Evolutionary conservation across 2,329 filamentous ascomycete species (phyloP), one percentile per base, ranked within the genome.

Genomic region (Ploettnerulaceae sp.): DNA sequence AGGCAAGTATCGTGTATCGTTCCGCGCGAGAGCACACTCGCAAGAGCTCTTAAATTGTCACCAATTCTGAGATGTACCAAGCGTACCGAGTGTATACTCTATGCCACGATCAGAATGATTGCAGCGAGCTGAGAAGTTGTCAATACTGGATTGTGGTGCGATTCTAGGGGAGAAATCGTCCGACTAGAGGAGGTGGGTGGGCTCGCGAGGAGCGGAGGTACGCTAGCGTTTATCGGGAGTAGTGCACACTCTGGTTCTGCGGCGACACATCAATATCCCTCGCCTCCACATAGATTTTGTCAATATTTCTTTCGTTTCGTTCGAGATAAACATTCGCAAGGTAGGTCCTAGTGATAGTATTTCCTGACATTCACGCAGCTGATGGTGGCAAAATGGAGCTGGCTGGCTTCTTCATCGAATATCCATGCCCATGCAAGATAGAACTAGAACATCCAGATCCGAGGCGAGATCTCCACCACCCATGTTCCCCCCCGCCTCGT

Each of bases 1-100:
- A 34, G 47, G 44, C 40, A 26, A 48, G 41, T 35, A 14, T 14
- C 24, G 32, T 36, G 6, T 12, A 20, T 44, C 15, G 22, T 28
- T 36, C 31, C 32, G 32, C 41, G 40, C 46, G 39, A 38, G 46
- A 48, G 40, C 36, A 34, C 33, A 44, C 39, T 44, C 39, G 46
- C 46, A 39, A 40, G 31, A 29, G 18, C 22, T 39, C n/a, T 48
- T 26, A 14, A 20, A 40, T 34, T 26, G 46, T 33, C 26, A 11
- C 34, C 36, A 40, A 41, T 47, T 41, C 43, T 18, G 26, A 15
- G 3, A 4, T 18, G 31, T 4, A 33, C n/a, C 9, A 33, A 15
- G 31, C 26, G 26, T 28, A 42, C 20, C 37, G 37, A 12, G 25
- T 14, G 12, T 40, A 12, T 21, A 29, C 25, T 21, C n/a, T 14